Percentiles rank a stretch among this genome's conserved stretches.
Evolutionary conservation across 345 rosid genomes (phyloP).

Genomic region (Hevea brasiliensis): DNA sequence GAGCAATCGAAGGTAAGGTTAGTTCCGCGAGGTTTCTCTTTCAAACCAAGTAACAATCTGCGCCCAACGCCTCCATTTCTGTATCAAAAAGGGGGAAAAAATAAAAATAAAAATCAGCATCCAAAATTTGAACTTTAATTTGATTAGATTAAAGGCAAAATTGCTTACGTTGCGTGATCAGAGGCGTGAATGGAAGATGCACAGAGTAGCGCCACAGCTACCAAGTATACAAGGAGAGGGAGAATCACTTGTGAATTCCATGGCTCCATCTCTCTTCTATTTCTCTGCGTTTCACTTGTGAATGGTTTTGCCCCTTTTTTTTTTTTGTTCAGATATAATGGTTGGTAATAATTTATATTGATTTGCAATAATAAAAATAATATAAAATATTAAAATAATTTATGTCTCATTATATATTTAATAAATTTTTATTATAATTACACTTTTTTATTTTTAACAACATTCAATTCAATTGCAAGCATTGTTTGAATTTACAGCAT

Average conservation of each 20-base stretch:
- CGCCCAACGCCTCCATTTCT: constrained; percentile 39
- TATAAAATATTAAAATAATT: no score
- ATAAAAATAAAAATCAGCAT: not conserved
- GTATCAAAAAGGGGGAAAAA: not conserved
- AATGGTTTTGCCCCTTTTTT: not conserved
- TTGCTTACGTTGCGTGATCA: constrained; percentile 15
- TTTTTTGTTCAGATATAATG: not conserved
- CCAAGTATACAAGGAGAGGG: not conserved
- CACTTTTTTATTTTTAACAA: no score
- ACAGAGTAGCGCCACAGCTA: not conserved
- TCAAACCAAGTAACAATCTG: constrained; percentile 62
- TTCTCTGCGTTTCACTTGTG: not conserved
- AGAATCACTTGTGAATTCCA: not conserved
- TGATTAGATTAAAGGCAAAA: not conserved
- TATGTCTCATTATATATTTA: no score
- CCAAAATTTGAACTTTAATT: not conserved
- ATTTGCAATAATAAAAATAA: not conserved
- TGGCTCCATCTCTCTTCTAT: not conserved
- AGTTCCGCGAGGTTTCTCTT: constrained; percentile 61
- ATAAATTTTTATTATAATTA: no score
- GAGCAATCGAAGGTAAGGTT: constrained; percentile 78
- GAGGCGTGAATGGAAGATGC: not conserved
- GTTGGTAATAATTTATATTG: not conserved
- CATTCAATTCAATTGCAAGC: no score
- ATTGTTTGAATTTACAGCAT: no score